Evolutionary conservation across 176 grass and related monocot species (phyloP), one percentile per base, ranked within the genome.

Genomic region (Cenchrus purpureus): DNA sequence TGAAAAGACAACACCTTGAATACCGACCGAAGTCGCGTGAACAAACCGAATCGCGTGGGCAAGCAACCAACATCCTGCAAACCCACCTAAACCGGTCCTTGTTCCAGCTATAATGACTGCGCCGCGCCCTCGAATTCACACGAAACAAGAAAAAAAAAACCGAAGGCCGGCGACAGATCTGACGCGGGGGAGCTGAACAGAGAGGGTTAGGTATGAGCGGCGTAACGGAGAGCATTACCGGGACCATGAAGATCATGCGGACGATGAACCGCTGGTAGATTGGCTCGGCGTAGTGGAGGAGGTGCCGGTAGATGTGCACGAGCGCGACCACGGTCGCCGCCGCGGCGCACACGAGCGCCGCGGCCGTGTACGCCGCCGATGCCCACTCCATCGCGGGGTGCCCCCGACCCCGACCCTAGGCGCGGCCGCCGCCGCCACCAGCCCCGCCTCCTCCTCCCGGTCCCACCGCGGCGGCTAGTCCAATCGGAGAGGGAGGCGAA

Each of bases 181-280:
- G 83, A 17, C 48, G 76, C 45, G 32, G 0, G 1, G 65, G 20
- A 55, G 40, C 80, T 70, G 19, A 1, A 28, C 5, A 9, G 25
- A 55, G 62, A 29, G 70, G 13, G 78, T 48, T 54, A 54, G 63
- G 79, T 68, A n/a, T 22, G 22, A 40, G 79, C 20, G 22, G 31
- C 55, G 0, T 63, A 12, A 63, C 48, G 5, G 68, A 1, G 50
- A 49, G 76, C 43, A 28, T 89, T 90, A 97, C 94, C 89, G 92
- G 94, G 53, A 97, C 92, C 94, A 97, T 90, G 83, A 97, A 90
- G 49, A 97, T 94, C 72, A 97, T 90, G 79, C 94, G 94, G 85
- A 97, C 91, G 75, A 97, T 97, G 91, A 92, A 94, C 0, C 94
- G 89, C 83, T 97, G 94, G 83, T 88, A 94, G 29, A 87, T 88